Base-by-base conservation (phyloP, 2,329 filamentous ascomycete genomes). In the Scopulariopsis brevicaulis region DNA sequence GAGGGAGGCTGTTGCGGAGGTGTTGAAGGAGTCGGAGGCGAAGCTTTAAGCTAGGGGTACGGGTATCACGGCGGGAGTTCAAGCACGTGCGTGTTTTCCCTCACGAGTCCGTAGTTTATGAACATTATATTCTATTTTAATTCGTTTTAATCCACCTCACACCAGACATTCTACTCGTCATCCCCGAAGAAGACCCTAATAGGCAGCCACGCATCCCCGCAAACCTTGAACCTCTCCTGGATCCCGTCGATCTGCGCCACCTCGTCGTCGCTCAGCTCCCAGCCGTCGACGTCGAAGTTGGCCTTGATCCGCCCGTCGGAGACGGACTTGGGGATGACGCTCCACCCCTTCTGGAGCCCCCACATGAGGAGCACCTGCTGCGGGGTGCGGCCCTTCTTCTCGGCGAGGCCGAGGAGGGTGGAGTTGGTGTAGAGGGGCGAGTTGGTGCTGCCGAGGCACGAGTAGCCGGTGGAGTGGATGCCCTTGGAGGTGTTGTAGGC, bases 261-360 rank as follows among this genome's bases (percentile, higher is more conserved):
- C 75, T 96, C 90, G 53, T 89, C 88, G 3, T 80, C 79, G 3
- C 81, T 85, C 71, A 95, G 73, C 60, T 82, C 76, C 83, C 85
- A 93, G 57, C 86, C 88, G 70, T 91, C 82, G 56, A 89, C 68
- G 48, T 87, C 81, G 64, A 84, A 89, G 78, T 96, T 95, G 62
- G 76, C 81, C 72, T 87, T 77, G 66, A 96, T 91, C 50, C 90
- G 82, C 57, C 77, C 77, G 63, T 84, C 80, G 63, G 82, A 91
- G 59, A 92, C 87, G 56, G 82, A 87, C 80, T 96, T 96, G 66
- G 90, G 90, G 65, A 96, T 90, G 56, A 96, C 89, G 63, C 83
- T 87, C 77, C 86, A 90, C 60, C 87, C 89, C 68, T 90, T 85
- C 70, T 88, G 83, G 58, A 95, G 74, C 62, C 89, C 90, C 89